These are phyloP conservation scores for Kalanchoe fedtschenkoi DNA, from an alignment of 164 flowering plant species.

Conservation along the genomic window DNA sequence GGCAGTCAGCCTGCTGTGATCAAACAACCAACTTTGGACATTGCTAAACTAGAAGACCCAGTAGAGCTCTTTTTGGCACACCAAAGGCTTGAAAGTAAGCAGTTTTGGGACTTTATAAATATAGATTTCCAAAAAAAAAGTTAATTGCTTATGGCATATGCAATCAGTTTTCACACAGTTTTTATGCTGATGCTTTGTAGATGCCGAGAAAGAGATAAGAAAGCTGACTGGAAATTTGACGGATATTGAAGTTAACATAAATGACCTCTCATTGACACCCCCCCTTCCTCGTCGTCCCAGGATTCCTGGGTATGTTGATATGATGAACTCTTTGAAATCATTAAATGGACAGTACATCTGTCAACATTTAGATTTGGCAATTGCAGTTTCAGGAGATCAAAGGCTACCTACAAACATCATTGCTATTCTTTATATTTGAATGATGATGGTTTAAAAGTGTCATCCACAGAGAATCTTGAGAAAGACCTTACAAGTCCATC, in stretches of 20 bases:
- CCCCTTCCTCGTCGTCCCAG: slow-evolving; percentile 65
- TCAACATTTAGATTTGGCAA: not conserved
- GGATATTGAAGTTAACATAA: slow-evolving; percentile 14
- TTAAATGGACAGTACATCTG: not conserved
- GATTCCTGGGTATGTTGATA: slow-evolving; percentile 32
- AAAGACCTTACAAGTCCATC: slow-evolving; percentile 28
- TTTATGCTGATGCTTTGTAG: slow-evolving; percentile 22
- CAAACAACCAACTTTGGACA: slow-evolving; percentile 27
- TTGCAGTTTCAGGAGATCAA: slow-evolving; percentile 4
- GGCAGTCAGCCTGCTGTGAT: slow-evolving; percentile 36
- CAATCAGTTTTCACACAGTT: not conserved
- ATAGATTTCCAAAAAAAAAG: too few relatives aligned
- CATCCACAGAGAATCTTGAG: slow-evolving; percentile 23
- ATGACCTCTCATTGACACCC: slow-evolving; percentile 10
- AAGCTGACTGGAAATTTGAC: slow-evolving; percentile 26
- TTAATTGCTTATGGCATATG: too few relatives aligned
- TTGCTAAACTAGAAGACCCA: slow-evolving; percentile 45
- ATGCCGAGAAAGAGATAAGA: slow-evolving; percentile 47
- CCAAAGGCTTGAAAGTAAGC: too few relatives aligned
- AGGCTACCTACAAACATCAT: slow-evolving; percentile 8
- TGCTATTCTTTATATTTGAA: not conserved
- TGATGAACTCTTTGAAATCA: not conserved
- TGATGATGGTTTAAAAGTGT: not conserved
- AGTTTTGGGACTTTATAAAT: too few relatives aligned
- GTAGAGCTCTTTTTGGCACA: slow-evolving; percentile 48